Base-by-base conservation (phyloP, 352 stramenopile species). In the Pythium inflatum region DNA sequence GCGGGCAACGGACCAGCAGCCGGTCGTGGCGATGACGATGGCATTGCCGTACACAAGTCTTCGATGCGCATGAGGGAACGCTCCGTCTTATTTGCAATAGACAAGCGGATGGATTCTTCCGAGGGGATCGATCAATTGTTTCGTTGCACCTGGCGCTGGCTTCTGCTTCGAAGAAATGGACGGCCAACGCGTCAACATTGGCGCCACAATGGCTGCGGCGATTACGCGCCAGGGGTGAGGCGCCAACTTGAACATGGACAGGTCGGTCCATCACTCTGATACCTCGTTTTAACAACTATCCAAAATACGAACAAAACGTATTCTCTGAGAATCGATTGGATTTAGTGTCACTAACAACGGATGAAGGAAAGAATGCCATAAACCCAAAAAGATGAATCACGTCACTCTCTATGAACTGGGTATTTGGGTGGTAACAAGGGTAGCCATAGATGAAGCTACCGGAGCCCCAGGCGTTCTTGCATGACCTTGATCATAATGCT, bases 401-500 rank as follows among this genome's bases (percentile, higher is more conserved):
- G n/a, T n/a, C n/a, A n/a, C n/a, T n/a, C n/a, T n/a, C n/a, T n/a
- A n/a, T n/a, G n/a, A 28, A 28, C 58, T 66, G 59, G 59, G 59
- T 49, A 13, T 51, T 66, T 58, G 48, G 30, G 33, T 59, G 36
- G 16, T 51, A 12, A 18, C 43, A 50, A 30, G 30, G 55, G 59
- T 51, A 66, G 40, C 58, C 58, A 66, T 57, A 12, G 18, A 11
- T 48, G 11, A 30, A 20, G 2, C 56, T 27, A 62, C 11, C 53
- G 62, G 0, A 70, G 6, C n/a, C 55, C 56, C 22, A 71, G 57
- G 6, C 48, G 25, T 48, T 71, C 56, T 40, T 71, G 65, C 65
- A 71, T 71, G 46, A 66, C 56, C 49, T 66, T 70, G 65, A 66
- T 62, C 65, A 71, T 57, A 12, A 71, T 50, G 49, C 56, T 66